Evolutionary conservation across 768 basidiomycete species (phyloP).

Genomic region (Amanita jacksonii): DNA sequence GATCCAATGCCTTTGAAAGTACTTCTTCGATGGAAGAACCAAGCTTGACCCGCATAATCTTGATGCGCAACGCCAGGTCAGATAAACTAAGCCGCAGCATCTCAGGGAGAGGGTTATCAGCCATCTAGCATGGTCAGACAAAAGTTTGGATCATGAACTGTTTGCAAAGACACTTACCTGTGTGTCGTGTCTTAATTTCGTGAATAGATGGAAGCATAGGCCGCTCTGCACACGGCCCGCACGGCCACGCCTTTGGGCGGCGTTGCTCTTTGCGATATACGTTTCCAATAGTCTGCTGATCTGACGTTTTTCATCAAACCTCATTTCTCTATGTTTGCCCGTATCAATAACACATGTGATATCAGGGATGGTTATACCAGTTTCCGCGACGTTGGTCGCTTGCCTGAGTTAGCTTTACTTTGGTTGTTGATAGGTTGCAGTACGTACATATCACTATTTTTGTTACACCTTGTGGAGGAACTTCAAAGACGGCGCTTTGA

Average conservation of each 20-base stretch:
- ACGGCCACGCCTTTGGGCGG: slow-evolving; percentile 79
- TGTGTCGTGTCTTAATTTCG: slow-evolving; percentile 75
- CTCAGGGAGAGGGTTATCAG: slow-evolving; percentile 87
- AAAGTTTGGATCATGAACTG: neutral
- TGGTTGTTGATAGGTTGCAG: slow-evolving; percentile 1
- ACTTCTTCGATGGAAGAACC: slow-evolving; percentile 86
- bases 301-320: slow-evolving; percentile 97
- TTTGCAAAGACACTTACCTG: slow-evolving; percentile 34
- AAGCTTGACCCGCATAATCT: slow-evolving; percentile 86
- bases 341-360: slow-evolving; percentile 94
- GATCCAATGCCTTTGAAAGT: slow-evolving; percentile 80
- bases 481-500: slow-evolving; percentile 84
- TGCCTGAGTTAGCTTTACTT: slow-evolving; percentile 3
- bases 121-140: slow-evolving; percentile 42
- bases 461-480: slow-evolving; percentile 67
- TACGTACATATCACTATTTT: slow-evolving; percentile 89
- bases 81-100: slow-evolving; percentile 91
- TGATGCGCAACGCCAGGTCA: slow-evolving; percentile 83
- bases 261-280: slow-evolving; percentile 87
- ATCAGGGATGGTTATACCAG: slow-evolving; percentile 97
- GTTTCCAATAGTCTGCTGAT: slow-evolving; percentile 88
- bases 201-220: slow-evolving; percentile 93
- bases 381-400: slow-evolving; percentile 94
- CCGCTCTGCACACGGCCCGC: slow-evolving; percentile 88
- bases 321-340: slow-evolving; percentile 92